These are phyloP conservation scores for Arthroderma uncinatum DNA, from an alignment of 2,329 filamentous ascomycete genomes.

Conservation along the genomic window DNA sequence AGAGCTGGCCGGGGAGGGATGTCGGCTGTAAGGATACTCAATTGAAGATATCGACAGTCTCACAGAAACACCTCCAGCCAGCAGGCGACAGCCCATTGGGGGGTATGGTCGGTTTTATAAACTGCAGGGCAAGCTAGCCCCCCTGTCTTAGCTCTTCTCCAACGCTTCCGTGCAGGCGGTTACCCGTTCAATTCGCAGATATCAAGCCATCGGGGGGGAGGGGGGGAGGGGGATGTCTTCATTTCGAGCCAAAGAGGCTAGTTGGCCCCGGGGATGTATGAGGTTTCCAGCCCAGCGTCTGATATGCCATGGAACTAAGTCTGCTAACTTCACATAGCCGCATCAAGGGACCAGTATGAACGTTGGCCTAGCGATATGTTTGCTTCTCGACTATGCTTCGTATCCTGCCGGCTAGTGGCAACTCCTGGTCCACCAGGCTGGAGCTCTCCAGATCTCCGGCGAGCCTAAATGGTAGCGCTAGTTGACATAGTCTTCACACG, in stretches of 20 bases:
- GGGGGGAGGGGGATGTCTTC: background rate
- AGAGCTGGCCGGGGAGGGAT: background rate
- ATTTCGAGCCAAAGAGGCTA: background rate
- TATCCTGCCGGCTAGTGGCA: background rate
- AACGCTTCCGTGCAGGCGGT: background rate
- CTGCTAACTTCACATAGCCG: background rate
- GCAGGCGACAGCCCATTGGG: background rate
- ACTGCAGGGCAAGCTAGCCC: background rate
- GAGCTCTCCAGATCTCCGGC: background rate
- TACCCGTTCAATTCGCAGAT: background rate
- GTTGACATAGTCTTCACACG: background rate
- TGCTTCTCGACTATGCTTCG: background rate
- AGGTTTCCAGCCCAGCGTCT: background rate
- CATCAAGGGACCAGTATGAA: background rate
- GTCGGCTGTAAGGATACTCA: background rate
- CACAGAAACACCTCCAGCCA: background rate
- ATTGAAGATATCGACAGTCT: background rate
- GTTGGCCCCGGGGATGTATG: background rate
- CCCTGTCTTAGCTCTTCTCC: background rate
- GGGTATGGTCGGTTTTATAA: background rate
- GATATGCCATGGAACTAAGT: background rate
- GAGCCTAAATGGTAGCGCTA: background rate
- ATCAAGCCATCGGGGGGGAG: too few relatives aligned
- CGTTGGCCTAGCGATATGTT: background rate
- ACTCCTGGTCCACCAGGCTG: background rate